phyloP scores from a whole-genome alignment of 2,329 filamentous ascomycete genomes.

The Aspergillus ruber region DNA sequence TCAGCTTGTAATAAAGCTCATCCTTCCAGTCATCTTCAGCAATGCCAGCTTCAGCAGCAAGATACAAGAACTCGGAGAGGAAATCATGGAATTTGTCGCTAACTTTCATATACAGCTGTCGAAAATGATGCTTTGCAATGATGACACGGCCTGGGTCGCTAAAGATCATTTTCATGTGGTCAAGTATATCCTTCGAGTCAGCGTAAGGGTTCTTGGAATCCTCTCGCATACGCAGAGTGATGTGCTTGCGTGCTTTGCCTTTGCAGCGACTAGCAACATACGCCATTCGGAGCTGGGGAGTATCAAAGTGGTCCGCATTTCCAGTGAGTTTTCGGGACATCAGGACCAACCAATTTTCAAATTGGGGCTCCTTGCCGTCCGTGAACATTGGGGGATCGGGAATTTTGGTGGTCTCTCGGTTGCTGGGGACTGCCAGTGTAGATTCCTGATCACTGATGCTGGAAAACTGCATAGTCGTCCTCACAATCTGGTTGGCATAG shows the following conservation, averaged over 20 bases:
- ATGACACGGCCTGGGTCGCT: background rate
- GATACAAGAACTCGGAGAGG: constrained; percentile 2
- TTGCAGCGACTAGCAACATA: background rate
- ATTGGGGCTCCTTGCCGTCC: no score
- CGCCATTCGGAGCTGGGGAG: background rate
- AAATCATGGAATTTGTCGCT: constrained; percentile 2
- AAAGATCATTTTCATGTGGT: background rate
- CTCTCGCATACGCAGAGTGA: background rate
- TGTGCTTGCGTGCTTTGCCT: background rate
- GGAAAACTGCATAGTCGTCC: background rate
- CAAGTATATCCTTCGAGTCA: background rate
- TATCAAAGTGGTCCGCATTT: no score
- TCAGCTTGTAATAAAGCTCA: background rate
- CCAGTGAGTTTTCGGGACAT: no score
- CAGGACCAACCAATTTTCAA: no score
- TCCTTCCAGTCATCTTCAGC: constrained; percentile 1
- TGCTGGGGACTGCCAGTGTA: background rate
- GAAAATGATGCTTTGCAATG: background rate
- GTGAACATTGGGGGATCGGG: background rate
- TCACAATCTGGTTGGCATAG: background rate
- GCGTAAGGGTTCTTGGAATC: background rate
- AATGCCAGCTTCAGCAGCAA: background rate
- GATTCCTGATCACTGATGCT: background rate
- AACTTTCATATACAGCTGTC: background rate
- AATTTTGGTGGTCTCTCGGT: background rate